Evolutionary conservation across 2,329 filamentous ascomycete species (phyloP), one percentile per base, ranked within the genome.

Genomic region (Aspergillus jensenii): DNA sequence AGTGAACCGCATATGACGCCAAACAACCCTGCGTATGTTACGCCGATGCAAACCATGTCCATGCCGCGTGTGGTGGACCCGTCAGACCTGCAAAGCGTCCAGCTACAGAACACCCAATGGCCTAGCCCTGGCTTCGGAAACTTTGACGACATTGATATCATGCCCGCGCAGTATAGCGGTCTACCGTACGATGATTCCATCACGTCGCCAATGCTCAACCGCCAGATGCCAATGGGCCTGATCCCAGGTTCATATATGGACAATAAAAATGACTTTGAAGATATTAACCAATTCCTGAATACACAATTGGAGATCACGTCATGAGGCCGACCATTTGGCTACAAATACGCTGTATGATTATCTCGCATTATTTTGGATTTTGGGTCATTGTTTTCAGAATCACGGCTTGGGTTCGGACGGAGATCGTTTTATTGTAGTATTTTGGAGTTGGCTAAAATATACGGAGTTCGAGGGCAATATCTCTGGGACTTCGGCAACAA

Each of bases 271-370:
- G 73, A 74, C 51, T 74, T 72, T 52, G 74, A 76, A 19, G 74
- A 76, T 51, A 74, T 76, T 56, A 75, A 72, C 49, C 72, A 75
- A 57, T 76, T 74, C 54, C 61, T 76, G 25, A 76, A 76, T 64
- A 76, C 72, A 57, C 67, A 72, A 14, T 67, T 69, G 39, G 73
- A 75, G 62, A 74, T 76, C 31, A 71, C 72, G 9, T 74, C 72
- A 52, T 46, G 41, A 45, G 11, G 14, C 14, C n/a, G 27, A 11
- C 7, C n/a, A 3, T n/a, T 9, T 35, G 33, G 15, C 4, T 12
- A n/a, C 35, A 41, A 71, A 72, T 31, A 40, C 74, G 43, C 17
- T 56, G 54, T 56, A 56, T 47, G 39, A 50, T 23, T 41, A 54
- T 54, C 8, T 41, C 33, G 35, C 46, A 37, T 37, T 37, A 37